Conservation (phyloP, 2,329 filamentous ascomycete genomes). For the Neoscytalidium dimidiatum region DNA sequence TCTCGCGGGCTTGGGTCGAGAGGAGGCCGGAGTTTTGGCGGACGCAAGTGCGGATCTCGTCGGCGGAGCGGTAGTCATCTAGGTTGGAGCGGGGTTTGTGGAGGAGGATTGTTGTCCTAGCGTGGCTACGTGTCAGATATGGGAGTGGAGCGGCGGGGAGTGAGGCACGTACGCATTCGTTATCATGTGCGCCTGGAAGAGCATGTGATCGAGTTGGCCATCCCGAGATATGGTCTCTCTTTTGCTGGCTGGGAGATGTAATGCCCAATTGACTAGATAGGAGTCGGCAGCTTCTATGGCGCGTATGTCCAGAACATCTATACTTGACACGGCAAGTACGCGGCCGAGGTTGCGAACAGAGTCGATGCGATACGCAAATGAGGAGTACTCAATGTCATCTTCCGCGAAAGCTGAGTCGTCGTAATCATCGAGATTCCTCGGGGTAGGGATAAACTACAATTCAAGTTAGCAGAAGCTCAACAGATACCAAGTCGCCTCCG, state of each 20-base stretch:
- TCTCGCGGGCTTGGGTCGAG: constrained; percentile 54
- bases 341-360: constrained; percentile 76
- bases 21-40: constrained; percentile 48
- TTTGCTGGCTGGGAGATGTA: constrained; percentile 75
- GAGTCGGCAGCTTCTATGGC: constrained; percentile 59
- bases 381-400: constrained; percentile 73
- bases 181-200: constrained; percentile 90
- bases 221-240: constrained; percentile 67
- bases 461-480: constrained; percentile 6
- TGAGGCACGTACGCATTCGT: constrained; percentile 45
- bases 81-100: constrained; percentile 47
- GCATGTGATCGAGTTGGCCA: constrained; percentile 78
- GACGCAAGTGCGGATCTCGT: constrained; percentile 62
- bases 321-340: constrained; percentile 60
- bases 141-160: neutral
- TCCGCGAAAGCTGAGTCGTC: constrained; percentile 75
- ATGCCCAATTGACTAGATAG: constrained; percentile 71
- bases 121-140: neutral
- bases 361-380: constrained; percentile 81
- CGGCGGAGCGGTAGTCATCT: constrained; percentile 33
- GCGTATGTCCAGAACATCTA: constrained; percentile 44
- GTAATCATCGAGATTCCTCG: constrained; percentile 67
- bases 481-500: no score
- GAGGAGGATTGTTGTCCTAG: constrained; percentile 42
- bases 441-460: constrained; percentile 35